Conservation (phyloP, 106 monocot genomes). For the Amphibolis antarctica region DNA sequence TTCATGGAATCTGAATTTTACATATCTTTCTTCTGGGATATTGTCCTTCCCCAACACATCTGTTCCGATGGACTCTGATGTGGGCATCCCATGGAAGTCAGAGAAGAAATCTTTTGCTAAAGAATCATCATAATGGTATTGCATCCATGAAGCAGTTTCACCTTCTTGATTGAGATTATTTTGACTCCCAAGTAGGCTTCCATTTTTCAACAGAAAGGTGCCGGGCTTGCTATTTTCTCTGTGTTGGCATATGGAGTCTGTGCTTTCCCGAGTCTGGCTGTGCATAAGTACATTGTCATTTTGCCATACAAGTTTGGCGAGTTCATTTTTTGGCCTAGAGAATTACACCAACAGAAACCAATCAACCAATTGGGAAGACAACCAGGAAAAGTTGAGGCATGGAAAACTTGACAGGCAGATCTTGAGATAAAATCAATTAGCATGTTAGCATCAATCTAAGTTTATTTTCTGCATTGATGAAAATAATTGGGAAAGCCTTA, state of each 20-base stretch:
- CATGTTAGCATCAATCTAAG: too few species aligned
- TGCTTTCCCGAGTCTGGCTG: constrained; percentile 34
- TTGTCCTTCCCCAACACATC: constrained; percentile 16
- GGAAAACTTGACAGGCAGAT: too few species aligned
- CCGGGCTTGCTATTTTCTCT: constrained; percentile 15
- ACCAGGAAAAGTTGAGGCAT: too few species aligned
- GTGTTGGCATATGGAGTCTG: neutral
- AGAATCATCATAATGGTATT: constrained; percentile 46
- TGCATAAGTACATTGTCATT: constrained; percentile 29
- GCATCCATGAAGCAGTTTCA: constrained; percentile 49
- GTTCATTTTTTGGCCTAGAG: constrained; percentile 8
- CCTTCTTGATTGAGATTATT: constrained; percentile 25
- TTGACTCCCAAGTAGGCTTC: too few species aligned
- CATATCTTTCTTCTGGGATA: neutral
- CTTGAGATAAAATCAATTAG: too few species aligned
- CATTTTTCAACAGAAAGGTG: too few species aligned
- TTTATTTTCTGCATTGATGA: too few species aligned
- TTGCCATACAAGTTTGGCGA: constrained; percentile 12
- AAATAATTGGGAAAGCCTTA: too few species aligned
- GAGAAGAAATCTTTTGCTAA: constrained; percentile 52
- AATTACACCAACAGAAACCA: neutral
- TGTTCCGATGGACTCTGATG: constrained; percentile 4
- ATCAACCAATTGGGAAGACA: too few species aligned
- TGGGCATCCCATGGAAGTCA: constrained; percentile 48
- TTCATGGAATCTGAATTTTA: constrained; percentile 3